Evolutionary conservation across 257 asterid genomes (phyloP), one percentile per base, ranked within the genome.

Genomic region (Solanum chilense): DNA sequence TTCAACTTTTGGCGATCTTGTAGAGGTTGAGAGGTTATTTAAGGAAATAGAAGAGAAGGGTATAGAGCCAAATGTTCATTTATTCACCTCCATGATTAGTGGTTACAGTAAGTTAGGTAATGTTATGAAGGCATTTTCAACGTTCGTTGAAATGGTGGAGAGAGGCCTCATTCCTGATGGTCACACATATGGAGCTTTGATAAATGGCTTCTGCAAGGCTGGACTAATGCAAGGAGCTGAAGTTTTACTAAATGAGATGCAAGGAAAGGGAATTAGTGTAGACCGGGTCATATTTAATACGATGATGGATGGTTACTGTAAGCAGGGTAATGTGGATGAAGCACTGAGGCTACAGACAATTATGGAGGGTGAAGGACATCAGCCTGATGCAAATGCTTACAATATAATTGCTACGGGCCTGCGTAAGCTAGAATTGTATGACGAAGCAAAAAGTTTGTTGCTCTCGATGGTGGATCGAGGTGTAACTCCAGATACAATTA

Each of bases 261-360:
- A 91, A 66, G 90, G 87, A 41, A 92, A 91, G 78, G 98, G 98
- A 84, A 88, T 93, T 84, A 91, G 90, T 86, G 62, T 90, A 31
- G 95, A 95, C 86, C 90, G 88, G 3, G 94, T 94, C 56, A 89
- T 94, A 85, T 94, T 92, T 88, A 94, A 94, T 88, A 94, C 96
- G 5, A 37, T 94, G 90, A 91, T 97, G 92, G 98, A 94, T 89
- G 98, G 98, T 35, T 97, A 93, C 88, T 94, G 96, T 83, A 97
- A 92, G 93, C 87, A 87, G 62, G 97, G 98, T 81, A 91, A 90
- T 95, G 88, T 97, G 3, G 94, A 92, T 23, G 94, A 94, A 88
- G 98, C 96, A 45, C 35, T 90, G 92, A 91, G 89, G 81, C 88
- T 94, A 74, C 92, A 88, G 64, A 87, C 68, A 60, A 60, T 94